These are phyloP conservation scores for Monilinia fructicola DNA, from an alignment of 2,329 filamentous ascomycete species.

Conservation along the genomic window DNA sequence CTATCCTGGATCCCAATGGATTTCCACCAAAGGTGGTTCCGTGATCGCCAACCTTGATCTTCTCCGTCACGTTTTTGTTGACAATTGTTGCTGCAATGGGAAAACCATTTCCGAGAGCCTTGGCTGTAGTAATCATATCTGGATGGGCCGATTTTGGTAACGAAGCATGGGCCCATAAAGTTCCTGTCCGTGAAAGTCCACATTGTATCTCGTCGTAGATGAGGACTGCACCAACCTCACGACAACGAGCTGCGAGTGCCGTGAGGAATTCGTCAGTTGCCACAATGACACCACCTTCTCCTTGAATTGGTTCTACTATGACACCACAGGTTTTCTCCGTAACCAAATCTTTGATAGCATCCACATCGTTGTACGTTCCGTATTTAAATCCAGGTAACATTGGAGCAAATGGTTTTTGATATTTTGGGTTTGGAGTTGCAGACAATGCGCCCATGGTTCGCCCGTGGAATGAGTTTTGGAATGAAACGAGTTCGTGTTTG, in stretches of 20 bases:
- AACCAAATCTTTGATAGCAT: slow-evolving; percentile 68
- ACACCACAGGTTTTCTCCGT: slow-evolving; percentile 89
- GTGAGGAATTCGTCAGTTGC: slow-evolving; percentile 80
- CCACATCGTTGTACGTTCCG: slow-evolving; percentile 80
- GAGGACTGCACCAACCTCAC: slow-evolving; percentile 81
- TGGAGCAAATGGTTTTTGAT: slow-evolving; percentile 89
- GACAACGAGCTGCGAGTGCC: slow-evolving; percentile 80
- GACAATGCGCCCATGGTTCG: slow-evolving; percentile 92
- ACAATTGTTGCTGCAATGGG: slow-evolving; percentile 82
- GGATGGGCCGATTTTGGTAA: slow-evolving; percentile 81
- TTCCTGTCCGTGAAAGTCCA: slow-evolving; percentile 82
- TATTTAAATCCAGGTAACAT: slow-evolving; percentile 94
- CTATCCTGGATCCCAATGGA: slow-evolving; percentile 67
- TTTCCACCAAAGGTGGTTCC: slow-evolving; percentile 76
- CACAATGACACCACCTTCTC: slow-evolving; percentile 88
- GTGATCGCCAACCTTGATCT: slow-evolving; percentile 65
- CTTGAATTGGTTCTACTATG: slow-evolving; percentile 95
- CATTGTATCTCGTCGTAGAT: slow-evolving; percentile 98
- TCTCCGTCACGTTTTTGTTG: slow-evolving; percentile 61
- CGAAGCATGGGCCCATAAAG: slow-evolving; percentile 81
- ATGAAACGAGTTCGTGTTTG: slow-evolving; percentile 86
- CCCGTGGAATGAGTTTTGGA: slow-evolving; percentile 90
- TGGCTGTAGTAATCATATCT: slow-evolving; percentile 90
- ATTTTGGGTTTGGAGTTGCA: slow-evolving; percentile 97
- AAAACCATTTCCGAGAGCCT: slow-evolving; percentile 94